Evolutionary conservation across 108 stramenopile genomes (phyloP).

Genomic region (Conticribra guillardii): DNA sequence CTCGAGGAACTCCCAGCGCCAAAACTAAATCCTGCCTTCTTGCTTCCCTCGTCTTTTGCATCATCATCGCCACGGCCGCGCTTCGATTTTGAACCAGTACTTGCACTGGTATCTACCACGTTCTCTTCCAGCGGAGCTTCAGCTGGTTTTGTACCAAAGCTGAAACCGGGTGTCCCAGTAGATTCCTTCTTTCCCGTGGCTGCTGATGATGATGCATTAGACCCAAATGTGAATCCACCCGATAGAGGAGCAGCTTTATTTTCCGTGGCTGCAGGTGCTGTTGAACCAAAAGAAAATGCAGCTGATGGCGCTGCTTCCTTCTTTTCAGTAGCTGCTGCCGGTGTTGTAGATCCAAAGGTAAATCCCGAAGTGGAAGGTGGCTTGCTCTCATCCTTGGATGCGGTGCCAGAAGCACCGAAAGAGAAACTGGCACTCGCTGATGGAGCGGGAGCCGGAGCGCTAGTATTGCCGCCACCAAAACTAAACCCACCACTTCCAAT

Average conservation of each 20-base stretch:
- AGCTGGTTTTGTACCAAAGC: not conserved
- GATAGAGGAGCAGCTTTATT: not conserved
- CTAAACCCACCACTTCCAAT: not conserved
- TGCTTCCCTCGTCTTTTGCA: not conserved
- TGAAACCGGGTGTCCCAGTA: not conserved
- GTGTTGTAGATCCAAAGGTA: constrained; percentile 1
- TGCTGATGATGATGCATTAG: not conserved
- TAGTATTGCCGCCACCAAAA: not conserved
- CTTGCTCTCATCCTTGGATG: not conserved
- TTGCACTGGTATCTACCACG: not conserved
- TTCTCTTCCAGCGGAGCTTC: not conserved
- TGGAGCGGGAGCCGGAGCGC: not conserved
- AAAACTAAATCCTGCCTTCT: constrained; percentile 16
- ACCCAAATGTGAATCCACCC: not conserved
- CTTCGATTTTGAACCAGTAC: constrained; percentile 10
- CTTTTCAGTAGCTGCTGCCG: constrained; percentile 1
- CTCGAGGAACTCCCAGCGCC: constrained; percentile 2
- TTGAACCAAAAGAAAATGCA: constrained; percentile 6
- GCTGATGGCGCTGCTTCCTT: not conserved
- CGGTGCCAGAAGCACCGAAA: not conserved
- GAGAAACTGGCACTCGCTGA: not conserved
- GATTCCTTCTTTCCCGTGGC: not conserved
- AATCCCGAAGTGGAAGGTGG: not conserved
- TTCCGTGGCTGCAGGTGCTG: not conserved
- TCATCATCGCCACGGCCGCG: constrained; percentile 1